These are phyloP conservation scores for Debaryomycetaceae sp. DNA, from an alignment of 1,139 yeast genomes.

Conservation along the genomic window DNA sequence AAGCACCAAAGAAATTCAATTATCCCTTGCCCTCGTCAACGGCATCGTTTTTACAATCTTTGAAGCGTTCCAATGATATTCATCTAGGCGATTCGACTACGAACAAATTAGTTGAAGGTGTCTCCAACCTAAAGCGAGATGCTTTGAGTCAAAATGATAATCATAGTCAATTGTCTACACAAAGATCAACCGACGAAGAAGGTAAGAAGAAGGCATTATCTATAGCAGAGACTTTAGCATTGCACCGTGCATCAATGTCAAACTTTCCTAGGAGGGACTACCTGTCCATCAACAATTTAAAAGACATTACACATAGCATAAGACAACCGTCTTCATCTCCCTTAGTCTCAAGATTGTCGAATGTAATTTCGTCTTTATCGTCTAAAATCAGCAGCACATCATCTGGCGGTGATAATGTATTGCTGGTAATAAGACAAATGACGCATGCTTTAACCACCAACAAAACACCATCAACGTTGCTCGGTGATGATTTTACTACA, in stretches of 20 bases:
- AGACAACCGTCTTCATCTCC: conserved; percentile 12
- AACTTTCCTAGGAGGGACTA: conserved; percentile 26
- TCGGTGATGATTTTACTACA: conserved; percentile 15
- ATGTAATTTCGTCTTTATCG: conserved; percentile 25
- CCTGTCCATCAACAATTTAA: conserved; percentile 23
- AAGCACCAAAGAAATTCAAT: conserved; percentile 5
- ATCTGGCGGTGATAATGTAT: conserved; percentile 25
- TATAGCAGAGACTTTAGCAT: conserved; percentile 64
- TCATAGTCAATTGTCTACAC: conserved; percentile 1
- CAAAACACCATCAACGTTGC: conserved; percentile 13
- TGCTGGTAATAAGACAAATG: conserved; percentile 36
- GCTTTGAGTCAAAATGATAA: neutral
- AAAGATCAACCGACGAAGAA: conserved; percentile 6
- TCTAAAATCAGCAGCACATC: conserved; percentile 13
- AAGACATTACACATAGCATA: conserved; percentile 21
- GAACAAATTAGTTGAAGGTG: conserved; percentile 4
- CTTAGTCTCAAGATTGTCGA: conserved; percentile 27
- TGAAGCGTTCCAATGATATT: conserved; percentile 14
- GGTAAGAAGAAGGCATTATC: conserved; percentile 37
- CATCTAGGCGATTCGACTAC: conserved; percentile 4
- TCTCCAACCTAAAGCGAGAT: neutral
- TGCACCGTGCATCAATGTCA: conserved; percentile 44
- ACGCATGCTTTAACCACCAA: conserved; percentile 34
- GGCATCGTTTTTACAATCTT: conserved; percentile 13
- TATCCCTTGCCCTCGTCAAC: conserved; percentile 14